Base-by-base conservation (phyloP, 2,329 filamentous ascomycete species). In the Sordariomycetes sp. region DNA sequence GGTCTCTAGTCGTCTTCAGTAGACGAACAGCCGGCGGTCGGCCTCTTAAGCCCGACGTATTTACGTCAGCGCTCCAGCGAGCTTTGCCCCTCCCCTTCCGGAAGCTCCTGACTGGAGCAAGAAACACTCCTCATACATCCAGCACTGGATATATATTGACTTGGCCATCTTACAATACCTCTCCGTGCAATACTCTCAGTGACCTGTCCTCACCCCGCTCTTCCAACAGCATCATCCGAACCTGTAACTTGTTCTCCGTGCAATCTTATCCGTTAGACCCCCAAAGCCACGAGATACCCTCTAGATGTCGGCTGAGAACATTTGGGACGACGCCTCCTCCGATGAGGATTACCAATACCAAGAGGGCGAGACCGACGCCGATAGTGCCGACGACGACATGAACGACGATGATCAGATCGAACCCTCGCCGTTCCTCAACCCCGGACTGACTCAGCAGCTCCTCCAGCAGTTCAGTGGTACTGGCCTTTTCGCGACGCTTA, bases 331-430 rank as follows among this genome's bases (percentile, higher is more conserved):
- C 45, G 45, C 45, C 20, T 50, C 45, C 10, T 50, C 45, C 45
- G 45, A 50, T 20, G 45, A 50, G 20, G 45, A 50, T 20, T 50
- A 50, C 12, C 45, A 50, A 8, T 50, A 50, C n/a, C 52, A 59
- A 8, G 63, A 63, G 20, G 61, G 60, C 2, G 62, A 64, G 22
- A 60, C 62, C 17, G 60, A 62, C 1, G 57, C 62, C 34, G 61
- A 64, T 3, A 60, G 60, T 10, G 56, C 36, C 45, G 68, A 68
- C 1, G 66, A 69, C 2, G 68, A 69, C 17, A 67, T 67, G 17
- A 65, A 66, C 13, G 64, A 67, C 12, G 64, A 63, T 52, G 62
- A 61, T 28, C 64, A 64, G 36, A 59, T 62, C 59, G 65, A 58
- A 8, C 45, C 45, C n/a, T 50, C 45, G 45, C n/a, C 45, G n/a